Percentiles rank a stretch among this genome's conserved stretches.
Conservation (phyloP, 2,329 filamentous ascomycete species). For the Colletotrichum falcatum region DNA sequence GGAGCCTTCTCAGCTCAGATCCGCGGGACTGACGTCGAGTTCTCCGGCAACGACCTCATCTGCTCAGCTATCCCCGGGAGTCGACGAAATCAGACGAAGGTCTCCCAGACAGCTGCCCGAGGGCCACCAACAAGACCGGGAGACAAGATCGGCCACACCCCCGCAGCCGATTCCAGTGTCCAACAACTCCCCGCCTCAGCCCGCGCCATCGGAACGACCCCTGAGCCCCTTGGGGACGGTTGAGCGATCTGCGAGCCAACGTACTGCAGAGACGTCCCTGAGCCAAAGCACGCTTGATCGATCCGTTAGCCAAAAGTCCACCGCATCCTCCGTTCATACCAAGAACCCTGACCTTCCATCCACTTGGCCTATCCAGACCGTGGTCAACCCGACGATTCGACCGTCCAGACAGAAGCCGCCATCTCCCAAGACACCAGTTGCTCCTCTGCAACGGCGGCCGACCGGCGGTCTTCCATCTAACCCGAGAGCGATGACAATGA, state of each 20-base stretch:
- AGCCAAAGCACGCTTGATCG: constrained; percentile 21
- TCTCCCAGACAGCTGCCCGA: constrained; percentile 58
- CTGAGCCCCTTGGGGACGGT: constrained; percentile 26
- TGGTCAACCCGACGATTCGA: constrained; percentile 48
- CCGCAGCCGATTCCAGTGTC: constrained; percentile 5
- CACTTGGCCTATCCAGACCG: constrained; percentile 48
- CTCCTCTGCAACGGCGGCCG: constrained; percentile 55
- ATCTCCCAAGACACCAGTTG: constrained; percentile 47
- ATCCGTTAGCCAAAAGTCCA: constrained; percentile 26
- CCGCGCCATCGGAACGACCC: constrained; percentile 21
- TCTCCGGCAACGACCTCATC: constrained; percentile 58
- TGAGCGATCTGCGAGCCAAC: constrained; percentile 21
- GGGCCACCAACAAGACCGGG: constrained; percentile 16
- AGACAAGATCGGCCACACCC: constrained; percentile 19
- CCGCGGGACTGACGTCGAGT: constrained; percentile 46
- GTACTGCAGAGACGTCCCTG: background rate
- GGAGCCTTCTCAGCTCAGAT: constrained; percentile 42
- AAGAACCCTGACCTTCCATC: constrained; percentile 28
- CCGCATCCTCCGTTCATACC: background rate
- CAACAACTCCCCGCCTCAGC: constrained; percentile 24
- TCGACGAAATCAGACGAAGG: constrained; percentile 63
- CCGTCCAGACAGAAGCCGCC: constrained; percentile 48
- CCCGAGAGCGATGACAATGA: constrained; percentile 55
- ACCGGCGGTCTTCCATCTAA: constrained; percentile 61
- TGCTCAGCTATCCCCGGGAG: constrained; percentile 62